Base-by-base conservation (phyloP, 768 basidiomycete genomes). In the Termitomyces sp. region DNA sequence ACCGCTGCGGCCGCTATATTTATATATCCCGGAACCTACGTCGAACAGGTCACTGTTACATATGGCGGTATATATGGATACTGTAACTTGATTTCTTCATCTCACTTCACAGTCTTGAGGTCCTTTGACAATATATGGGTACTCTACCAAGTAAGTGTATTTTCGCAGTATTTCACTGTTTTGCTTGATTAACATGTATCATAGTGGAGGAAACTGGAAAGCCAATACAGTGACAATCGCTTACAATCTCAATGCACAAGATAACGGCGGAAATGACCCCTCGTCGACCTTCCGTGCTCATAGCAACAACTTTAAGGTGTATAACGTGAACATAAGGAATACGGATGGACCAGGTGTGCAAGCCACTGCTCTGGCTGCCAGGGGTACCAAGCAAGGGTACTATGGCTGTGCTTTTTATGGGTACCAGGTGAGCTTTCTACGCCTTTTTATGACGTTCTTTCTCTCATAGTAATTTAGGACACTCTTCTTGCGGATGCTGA, bases 241-340 rank as follows among this genome's bases (percentile, higher is more conserved):
- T 8, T 58, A 69, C 45, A 69, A 69, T 32, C 55, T 69, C 36
- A 68, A 69, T 26, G 67, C 68, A 3, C 64, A 60, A 38, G 68
- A 67, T 47, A 63, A 67, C 36, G 68, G 68, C 11, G 68, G 68
- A 45, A 67, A 69, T 45, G 68, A 69, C 30, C 60, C 65, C 3
- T 67, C 65, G 44, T 65, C 68, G 5, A 69, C 68, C 30, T 60
- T 69, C n/a, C 66, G 68, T 52, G 66, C 68, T 11, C 48, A 60
- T 51, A 44, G 60, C 55, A 22, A 24, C 52, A 40, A 63, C 52
- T 64, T 69, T 45, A 64, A 57, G 6, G 55, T 69, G 45, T 69
- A 69, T 54, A 69, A 69, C 22, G 49, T 67, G 20, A 69, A 65
- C 38, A 59, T 67, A 7, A 61, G 62, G 56, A 69, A 69, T 45